Evolutionary conservation across 2,329 filamentous ascomycete species (phyloP).

Genomic region (Arthrobotrys iridis): DNA sequence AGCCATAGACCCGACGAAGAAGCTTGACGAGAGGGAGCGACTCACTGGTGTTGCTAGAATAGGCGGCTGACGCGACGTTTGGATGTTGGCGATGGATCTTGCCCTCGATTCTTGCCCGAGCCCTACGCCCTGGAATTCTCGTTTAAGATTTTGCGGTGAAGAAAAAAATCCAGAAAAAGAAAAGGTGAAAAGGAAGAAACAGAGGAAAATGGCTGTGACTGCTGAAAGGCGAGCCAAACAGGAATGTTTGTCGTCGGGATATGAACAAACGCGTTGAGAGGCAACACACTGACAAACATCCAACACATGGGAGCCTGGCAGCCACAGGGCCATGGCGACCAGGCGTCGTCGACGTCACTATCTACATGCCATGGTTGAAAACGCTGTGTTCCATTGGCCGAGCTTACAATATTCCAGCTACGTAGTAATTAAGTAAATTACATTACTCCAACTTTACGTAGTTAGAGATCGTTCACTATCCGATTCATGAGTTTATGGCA

Average conservation of each 20-base stretch:
- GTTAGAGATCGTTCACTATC: too few relatives aligned
- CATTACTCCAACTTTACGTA: too few relatives aligned
- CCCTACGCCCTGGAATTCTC: constrained; percentile 54
- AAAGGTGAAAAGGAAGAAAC: constrained; percentile 21
- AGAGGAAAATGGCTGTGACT: constrained; percentile 51
- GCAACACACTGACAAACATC: constrained; percentile 11
- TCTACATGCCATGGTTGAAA: background rate
- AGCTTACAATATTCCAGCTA: too few relatives aligned
- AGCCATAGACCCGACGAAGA: constrained; percentile 12
- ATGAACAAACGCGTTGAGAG: background rate
- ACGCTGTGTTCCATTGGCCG: too few relatives aligned
- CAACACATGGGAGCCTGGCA: background rate
- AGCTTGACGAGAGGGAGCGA: constrained; percentile 31
- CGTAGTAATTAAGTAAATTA: too few relatives aligned
- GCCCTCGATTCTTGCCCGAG: constrained; percentile 53
- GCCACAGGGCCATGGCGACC: background rate
- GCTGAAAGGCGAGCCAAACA: constrained; percentile 17
- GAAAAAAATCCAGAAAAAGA: constrained; percentile 39
- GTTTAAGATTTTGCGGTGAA: constrained; percentile 44
- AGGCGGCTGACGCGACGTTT: constrained; percentile 33
- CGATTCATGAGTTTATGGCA: too few relatives aligned
- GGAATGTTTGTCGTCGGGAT: background rate
- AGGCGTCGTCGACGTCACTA: constrained; percentile 1
- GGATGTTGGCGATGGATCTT: constrained; percentile 53
- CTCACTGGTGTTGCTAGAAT: constrained; percentile 52